Conservation (phyloP, 495 filamentous ascomycete genomes). For the Aspergillus mulundensis region DNA sequence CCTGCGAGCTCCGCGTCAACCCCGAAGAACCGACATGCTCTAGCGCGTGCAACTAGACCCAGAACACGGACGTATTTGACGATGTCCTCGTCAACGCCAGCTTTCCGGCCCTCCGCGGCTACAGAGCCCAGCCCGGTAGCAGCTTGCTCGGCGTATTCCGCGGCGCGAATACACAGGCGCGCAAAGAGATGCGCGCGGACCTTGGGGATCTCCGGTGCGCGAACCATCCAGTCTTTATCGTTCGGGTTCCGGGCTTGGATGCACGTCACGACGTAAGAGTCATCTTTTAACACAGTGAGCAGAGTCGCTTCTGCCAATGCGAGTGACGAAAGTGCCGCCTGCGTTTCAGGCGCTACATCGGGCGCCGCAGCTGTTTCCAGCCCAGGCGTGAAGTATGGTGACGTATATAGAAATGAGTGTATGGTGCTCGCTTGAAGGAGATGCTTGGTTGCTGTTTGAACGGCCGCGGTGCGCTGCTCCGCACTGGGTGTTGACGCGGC, state of each 20-base stretch:
- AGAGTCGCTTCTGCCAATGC: constrained; percentile 86
- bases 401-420: constrained; percentile 57
- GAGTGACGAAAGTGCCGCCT: constrained; percentile 68
- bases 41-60: constrained; percentile 65
- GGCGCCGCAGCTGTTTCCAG: constrained; percentile 20
- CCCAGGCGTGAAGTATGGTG: constrained; percentile 20
- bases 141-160: constrained; percentile 52
- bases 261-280: constrained; percentile 79
- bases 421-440: constrained; percentile 77
- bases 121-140: constrained; percentile 42
- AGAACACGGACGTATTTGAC: constrained; percentile 70
- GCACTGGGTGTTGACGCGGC: constrained; percentile 56
- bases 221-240: constrained; percentile 91
- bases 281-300: constrained; percentile 84
- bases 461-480: constrained; percentile 62
- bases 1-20: constrained; percentile 82
- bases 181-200: constrained; percentile 85
- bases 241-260: constrained; percentile 71
- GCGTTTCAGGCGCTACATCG: constrained; percentile 62
- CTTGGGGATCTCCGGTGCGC: constrained; percentile 76
- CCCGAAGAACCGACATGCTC: constrained; percentile 84
- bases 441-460: constrained; percentile 71
- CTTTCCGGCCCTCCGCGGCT: constrained; percentile 24
- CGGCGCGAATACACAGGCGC: constrained; percentile 71
- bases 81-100: constrained; percentile 53